Evolutionary conservation across 1,284 basidiomycete species (phyloP), one percentile per base, ranked within the genome.

Genomic region (Macrocystidia cucumis): DNA sequence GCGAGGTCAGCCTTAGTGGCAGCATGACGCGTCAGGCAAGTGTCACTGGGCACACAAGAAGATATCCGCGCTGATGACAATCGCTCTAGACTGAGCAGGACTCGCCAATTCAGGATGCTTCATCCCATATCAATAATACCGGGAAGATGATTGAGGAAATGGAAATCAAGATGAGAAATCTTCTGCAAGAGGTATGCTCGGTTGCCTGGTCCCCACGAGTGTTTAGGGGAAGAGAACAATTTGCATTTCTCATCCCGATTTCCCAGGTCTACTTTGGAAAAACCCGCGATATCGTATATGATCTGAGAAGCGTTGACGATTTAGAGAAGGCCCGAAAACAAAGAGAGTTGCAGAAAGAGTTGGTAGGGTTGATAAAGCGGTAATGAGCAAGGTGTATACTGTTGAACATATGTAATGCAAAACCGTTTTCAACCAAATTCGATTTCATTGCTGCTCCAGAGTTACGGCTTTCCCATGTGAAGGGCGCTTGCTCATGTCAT

Each of bases 91-190:
- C 76, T 32, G 93, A 97, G 54, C 77, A 85, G 52, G 88, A 95
- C 54, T 80, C 73, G 59, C 76, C 87, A n/a, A 55, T 95, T 29
- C 76, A 84, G 13, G 82, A 84, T 47, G 55, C 72, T 21, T 72
- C 78, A 13, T 83, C 86, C 24, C 96, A 99, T 59, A 84, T 99
- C 39, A 74, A 77, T 34, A 98, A 98, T 60, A 82, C 88, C 11
- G 96, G 96, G 3, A 77, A 75, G 46, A 85, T 98, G 78, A 82
- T 99, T 46, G 96, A 99, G 60, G 95, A 98, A 46, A 93, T 95
- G 86, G 96, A 99, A 63, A 89, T 91, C 56, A 97, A 97, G 67
- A 93, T 98, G 85, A 79, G 96, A 31, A 97, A 96, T 58, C 69
- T 92, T 40, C 69, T 99, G 30, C 89, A 95, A 54, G 91, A 96